phyloP scores from a whole-genome alignment of 1,284 basidiomycete genomes.

The Coriolopsis trogii region DNA sequence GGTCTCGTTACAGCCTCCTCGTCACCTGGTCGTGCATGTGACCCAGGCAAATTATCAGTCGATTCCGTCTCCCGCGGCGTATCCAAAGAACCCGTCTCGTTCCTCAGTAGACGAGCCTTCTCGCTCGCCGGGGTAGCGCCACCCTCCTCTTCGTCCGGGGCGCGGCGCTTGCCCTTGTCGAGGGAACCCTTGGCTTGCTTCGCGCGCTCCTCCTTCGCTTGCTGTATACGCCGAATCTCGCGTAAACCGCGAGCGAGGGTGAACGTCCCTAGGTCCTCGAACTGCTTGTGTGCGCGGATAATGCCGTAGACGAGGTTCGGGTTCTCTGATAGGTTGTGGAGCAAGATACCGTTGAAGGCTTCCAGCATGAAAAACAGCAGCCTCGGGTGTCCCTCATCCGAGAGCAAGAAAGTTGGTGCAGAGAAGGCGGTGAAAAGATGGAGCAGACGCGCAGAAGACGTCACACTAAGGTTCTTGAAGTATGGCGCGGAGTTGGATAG shows the following conservation, averaged over 20 bases:
- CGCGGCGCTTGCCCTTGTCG: constrained; percentile 35
- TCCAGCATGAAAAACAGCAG: constrained; percentile 93
- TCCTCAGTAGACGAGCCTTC: constrained; percentile 62
- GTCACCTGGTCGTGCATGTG: constrained; percentile 26
- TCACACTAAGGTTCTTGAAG: constrained; percentile 80
- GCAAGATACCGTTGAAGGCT: constrained; percentile 84
- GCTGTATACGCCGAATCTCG: constrained; percentile 78
- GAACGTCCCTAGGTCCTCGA: constrained; percentile 89
- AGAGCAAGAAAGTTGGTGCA: constrained; percentile 85
- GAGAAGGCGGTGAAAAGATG: constrained; percentile 91
- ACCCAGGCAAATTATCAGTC: constrained; percentile 31
- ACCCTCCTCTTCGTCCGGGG: constrained; percentile 28
- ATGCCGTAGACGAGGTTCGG: constrained; percentile 89
- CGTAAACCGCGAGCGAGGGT: constrained; percentile 82
- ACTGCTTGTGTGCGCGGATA: constrained; percentile 77
- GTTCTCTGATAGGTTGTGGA: constrained; percentile 75
- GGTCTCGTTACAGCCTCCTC: constrained; percentile 29
- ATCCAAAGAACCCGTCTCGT: constrained; percentile 38
- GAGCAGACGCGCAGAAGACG: constrained; percentile 80
- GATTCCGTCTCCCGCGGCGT: constrained; percentile 25
- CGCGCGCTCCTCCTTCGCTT: constrained; percentile 69
- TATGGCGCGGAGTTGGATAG: constrained; percentile 88
- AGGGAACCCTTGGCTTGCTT: constrained; percentile 33
- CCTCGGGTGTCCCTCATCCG: constrained; percentile 93
- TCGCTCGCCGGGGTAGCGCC: constrained; percentile 57